Percentiles rank a stretch among this genome's conserved stretches.
phyloP scores from a whole-genome alignment of 2,329 filamentous ascomycete species.

The Talaromyces sp. region DNA sequence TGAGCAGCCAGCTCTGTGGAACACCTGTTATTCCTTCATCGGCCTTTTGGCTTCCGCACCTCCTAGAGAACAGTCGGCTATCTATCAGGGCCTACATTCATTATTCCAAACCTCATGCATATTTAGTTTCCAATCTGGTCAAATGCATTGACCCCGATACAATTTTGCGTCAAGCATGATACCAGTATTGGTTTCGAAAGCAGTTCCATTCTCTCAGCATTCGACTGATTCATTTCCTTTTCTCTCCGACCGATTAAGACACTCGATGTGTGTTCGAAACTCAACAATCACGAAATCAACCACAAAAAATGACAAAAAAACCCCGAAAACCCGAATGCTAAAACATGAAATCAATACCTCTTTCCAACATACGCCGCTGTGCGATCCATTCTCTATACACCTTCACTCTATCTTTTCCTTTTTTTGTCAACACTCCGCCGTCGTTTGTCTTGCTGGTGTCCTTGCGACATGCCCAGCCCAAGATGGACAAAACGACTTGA shows the following conservation, averaged over 20 bases:
- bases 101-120: constrained; percentile 10
- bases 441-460: constrained; percentile 1
- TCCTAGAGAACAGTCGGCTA: constrained; percentile 6
- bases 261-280: constrained; percentile 3
- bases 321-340: not conserved
- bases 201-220: constrained; percentile 14
- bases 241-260: not conserved
- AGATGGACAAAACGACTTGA: constrained; percentile 1
- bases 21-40: not conserved
- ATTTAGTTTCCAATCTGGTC: no score
- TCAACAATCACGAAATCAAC: constrained; percentile 8
- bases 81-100: constrained; percentile 15
- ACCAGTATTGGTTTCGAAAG: not conserved
- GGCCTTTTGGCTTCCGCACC: not conserved
- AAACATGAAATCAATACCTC: not conserved
- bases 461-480: not conserved
- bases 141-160: no score
- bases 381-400: constrained; percentile 22
- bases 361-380: not conserved
- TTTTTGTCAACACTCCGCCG: constrained; percentile 14
- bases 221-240: constrained; percentile 17
- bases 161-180: not conserved
- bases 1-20: not conserved
- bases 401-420: constrained; percentile 8
- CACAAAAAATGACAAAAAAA: constrained; percentile 12